These are phyloP conservation scores for Phytophthora crassamura DNA, from an alignment of 352 stramenopile genomes.

Conservation along the genomic window DNA sequence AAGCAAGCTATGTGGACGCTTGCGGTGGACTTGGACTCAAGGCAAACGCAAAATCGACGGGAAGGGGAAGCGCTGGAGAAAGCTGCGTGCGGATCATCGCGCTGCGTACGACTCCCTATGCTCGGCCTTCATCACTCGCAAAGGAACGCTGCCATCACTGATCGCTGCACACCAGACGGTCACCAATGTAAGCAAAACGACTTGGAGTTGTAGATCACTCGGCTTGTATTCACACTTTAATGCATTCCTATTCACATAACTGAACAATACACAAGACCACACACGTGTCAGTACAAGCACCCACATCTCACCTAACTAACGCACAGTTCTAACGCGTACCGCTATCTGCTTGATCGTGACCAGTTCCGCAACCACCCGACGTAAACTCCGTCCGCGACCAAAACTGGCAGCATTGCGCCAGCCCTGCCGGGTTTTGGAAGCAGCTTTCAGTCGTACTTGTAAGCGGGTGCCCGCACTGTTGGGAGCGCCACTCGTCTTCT, in stretches of 20 bases:
- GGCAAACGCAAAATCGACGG: constrained; percentile 3
- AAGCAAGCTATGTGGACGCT: constrained; percentile 16
- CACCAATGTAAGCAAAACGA: not conserved
- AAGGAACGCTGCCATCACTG: too few relatives aligned
- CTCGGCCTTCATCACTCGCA: not conserved
- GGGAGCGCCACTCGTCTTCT: too few relatives aligned
- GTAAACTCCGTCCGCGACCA: too few relatives aligned
- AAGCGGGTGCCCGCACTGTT: not conserved
- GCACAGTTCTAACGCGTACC: too few relatives aligned
- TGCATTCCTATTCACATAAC: constrained; percentile 4
- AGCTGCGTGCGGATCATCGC: not conserved
- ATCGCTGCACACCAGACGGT: too few relatives aligned
- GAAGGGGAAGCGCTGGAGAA: constrained; percentile 7
- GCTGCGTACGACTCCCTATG: not conserved
- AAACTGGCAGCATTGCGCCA: too few relatives aligned
- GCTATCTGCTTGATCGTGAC: too few relatives aligned
- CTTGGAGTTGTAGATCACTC: not conserved
- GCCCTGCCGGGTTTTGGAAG: too few relatives aligned
- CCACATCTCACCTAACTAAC: too few relatives aligned
- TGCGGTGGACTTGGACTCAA: not conserved
- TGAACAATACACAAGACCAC: not conserved
- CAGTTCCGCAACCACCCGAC: too few relatives aligned
- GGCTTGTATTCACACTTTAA: not conserved
- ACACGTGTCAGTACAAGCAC: too few relatives aligned
- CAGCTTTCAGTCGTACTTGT: not conserved